Percentiles rank a stretch among this genome's conserved stretches.
Conservation (phyloP, 2,329 filamentous ascomycete genomes). For the Cordyceps militaris region DNA sequence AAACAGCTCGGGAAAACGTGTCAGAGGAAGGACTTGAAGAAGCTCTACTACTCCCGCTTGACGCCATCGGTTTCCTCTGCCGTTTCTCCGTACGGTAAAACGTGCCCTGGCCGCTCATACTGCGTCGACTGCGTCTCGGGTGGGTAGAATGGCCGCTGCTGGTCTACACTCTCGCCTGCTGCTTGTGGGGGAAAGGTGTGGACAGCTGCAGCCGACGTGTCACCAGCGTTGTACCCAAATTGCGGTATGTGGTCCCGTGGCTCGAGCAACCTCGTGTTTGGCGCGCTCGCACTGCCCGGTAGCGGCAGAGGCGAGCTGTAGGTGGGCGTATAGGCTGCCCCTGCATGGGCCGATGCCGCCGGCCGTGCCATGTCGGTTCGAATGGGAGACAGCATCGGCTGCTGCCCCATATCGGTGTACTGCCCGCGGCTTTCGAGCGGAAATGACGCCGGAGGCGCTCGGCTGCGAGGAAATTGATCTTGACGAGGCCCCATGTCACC, state of each 20-base stretch:
- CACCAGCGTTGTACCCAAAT: background rate
- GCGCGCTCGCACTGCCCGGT: background rate
- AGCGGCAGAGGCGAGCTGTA: background rate
- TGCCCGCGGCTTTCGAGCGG: background rate
- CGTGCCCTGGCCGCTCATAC: background rate
- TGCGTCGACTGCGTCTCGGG: background rate
- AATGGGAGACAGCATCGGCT: constrained; percentile 3
- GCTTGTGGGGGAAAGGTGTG: background rate
- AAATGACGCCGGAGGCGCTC: constrained; percentile 2
- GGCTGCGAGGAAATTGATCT: constrained; percentile 3
- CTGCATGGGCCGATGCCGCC: background rate
- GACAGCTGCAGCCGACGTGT: background rate
- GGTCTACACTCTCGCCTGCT: background rate
- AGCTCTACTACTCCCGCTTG: constrained; percentile 2
- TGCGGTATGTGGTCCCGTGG: constrained; percentile 1
- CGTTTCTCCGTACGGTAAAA: background rate
- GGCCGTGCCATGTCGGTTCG: background rate
- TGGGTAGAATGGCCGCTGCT: background rate
- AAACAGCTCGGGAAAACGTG: background rate
- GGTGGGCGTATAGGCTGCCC: background rate
- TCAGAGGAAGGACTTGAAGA: background rate
- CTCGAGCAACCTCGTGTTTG: background rate
- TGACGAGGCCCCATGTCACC: constrained; percentile 2
- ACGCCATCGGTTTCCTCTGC: background rate
- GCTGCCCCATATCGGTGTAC: background rate